phyloP scores from a whole-genome alignment of 345 rosid species.

The Hevea brasiliensis region DNA sequence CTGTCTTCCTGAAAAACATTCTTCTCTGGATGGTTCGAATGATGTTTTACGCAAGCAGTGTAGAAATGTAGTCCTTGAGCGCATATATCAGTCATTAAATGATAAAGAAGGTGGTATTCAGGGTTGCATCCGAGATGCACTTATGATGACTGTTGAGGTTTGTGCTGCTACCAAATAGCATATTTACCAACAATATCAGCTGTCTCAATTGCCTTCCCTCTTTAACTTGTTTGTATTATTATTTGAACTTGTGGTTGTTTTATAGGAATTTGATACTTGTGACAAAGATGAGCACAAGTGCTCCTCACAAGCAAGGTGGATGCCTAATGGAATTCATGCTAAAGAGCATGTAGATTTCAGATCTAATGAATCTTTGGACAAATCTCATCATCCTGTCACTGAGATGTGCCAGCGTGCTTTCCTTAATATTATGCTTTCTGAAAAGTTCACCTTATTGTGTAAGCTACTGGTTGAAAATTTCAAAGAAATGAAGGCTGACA shows the following conservation, averaged over 20 bases:
- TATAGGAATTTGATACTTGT: conserved; percentile 48
- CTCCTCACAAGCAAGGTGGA: conserved; percentile 24
- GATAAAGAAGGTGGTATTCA: conserved; percentile 48
- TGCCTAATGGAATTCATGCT: conserved; percentile 42
- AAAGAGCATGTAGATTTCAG: conserved; percentile 31
- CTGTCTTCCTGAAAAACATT: conserved; percentile 11
- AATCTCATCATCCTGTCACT: conserved; percentile 38
- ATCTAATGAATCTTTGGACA: conserved; percentile 40
- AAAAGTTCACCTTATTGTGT: conserved; percentile 68
- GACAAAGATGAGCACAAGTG: conserved; percentile 27
- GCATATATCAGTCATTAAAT: conserved; percentile 42
- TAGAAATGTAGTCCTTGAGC: conserved; percentile 47
- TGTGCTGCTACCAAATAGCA: conserved; percentile 12
- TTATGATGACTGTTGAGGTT: conserved; percentile 42
- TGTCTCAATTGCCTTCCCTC: neutral
- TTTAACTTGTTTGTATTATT: conserved; percentile 4
- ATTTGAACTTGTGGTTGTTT: conserved; percentile 21
- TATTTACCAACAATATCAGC: neutral
- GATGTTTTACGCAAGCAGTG: conserved; percentile 31
- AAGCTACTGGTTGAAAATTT: conserved; percentile 70
- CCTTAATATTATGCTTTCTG: conserved; percentile 58
- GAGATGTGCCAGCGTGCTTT: conserved; percentile 66
- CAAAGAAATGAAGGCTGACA: conserved; percentile 60
- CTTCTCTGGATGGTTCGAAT: conserved; percentile 25
- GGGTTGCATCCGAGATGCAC: conserved; percentile 50